Evolutionary conservation across 495 filamentous ascomycete species (phyloP), one percentile per base, ranked within the genome.

Genomic region (Stereocaulon alpinum): DNA sequence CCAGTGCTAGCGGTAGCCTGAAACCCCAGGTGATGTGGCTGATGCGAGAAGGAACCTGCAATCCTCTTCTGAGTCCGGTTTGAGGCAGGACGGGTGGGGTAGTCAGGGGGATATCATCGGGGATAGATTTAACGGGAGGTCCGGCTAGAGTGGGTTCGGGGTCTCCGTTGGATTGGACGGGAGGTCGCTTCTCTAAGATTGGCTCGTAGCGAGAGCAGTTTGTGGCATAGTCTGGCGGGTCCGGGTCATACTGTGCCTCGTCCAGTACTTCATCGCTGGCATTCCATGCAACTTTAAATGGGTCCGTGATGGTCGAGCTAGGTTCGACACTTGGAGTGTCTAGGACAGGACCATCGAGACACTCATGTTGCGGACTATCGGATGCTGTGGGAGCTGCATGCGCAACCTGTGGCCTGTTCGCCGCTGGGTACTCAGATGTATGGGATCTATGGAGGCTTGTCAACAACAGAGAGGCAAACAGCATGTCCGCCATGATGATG

Each of bases 1-100:
- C 34, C 18, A 61, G 32, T n/a, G 47, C 12, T 9, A 17, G 5
- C 9, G 60, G 53, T n/a, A 61, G 40, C 18, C 14, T 32, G 53
- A 61, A 61, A 6, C 60, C 60, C 30, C 40, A 61, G 3, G 52
- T 51, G 12, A 61, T 53, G 14, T 7, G 17, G 34, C 54, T 43
- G 6, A 52, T 18, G 24, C 60, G 60, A 32, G 53, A 49, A 15
- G 53, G 60, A 32, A 61, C 51, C 43, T 61, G 60, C n/a, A 61
- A 18, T 4, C 60, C 60, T 29, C 54, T 42, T 15, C 2, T 37
- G 47, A 61, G 54, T 48, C 14, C 32, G 15, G 40, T 9, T 34
- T 42, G 30, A 1, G 45, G 1, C 29, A 2, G 37, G 6, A 10
- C 15, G 9, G 55, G 5, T 24, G 50, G 50, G 27, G 5, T 37